Evolutionary conservation across 2,329 filamentous ascomycete genomes (phyloP).

Genomic region (Periconia digitata): DNA sequence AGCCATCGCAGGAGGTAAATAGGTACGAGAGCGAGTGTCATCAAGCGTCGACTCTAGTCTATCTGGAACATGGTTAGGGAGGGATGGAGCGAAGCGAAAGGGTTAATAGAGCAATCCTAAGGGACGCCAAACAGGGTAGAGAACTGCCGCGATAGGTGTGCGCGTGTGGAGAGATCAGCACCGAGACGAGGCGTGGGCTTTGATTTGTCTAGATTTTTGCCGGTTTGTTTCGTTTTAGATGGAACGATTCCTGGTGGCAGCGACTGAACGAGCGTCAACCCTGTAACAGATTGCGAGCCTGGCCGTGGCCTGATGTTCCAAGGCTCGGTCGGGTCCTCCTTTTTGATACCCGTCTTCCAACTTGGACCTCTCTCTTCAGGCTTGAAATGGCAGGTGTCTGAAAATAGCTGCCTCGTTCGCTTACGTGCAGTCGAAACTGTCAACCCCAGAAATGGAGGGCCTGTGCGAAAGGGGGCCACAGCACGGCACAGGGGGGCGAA

Average conservation of each 20-base stretch:
- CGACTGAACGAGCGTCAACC: constrained; percentile 4
- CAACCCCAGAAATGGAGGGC: constrained; percentile 32
- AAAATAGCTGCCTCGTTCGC: constrained; percentile 35
- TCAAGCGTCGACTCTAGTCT: too few species aligned
- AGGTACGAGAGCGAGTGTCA: too few species aligned
- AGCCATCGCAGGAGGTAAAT: too few species aligned
- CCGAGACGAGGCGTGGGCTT: background rate
- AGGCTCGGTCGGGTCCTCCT: too few species aligned
- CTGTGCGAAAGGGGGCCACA: constrained; percentile 18
- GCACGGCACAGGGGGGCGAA: constrained; percentile 2
- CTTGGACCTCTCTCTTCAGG: constrained; percentile 19
- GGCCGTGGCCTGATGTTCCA: constrained; percentile 1
- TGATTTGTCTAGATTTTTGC: constrained; percentile 5
- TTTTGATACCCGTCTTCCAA: constrained; percentile 6
- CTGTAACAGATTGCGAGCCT: constrained; percentile 1
- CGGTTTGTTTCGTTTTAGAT: constrained; percentile 15
- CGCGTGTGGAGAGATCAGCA: background rate
- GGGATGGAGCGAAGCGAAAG: background rate
- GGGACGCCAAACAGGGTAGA: background rate
- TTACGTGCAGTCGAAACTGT: constrained; percentile 23
- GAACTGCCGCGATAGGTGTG: too few species aligned
- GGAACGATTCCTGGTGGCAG: constrained; percentile 7
- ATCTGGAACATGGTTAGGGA: background rate
- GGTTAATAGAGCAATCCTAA: background rate
- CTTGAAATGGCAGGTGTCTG: constrained; percentile 14